Percentiles rank a stretch among this genome's conserved stretches.
Evolutionary conservation across 2,329 filamentous ascomycete genomes (phyloP).

Genomic region (Talaromyces funiculosus): DNA sequence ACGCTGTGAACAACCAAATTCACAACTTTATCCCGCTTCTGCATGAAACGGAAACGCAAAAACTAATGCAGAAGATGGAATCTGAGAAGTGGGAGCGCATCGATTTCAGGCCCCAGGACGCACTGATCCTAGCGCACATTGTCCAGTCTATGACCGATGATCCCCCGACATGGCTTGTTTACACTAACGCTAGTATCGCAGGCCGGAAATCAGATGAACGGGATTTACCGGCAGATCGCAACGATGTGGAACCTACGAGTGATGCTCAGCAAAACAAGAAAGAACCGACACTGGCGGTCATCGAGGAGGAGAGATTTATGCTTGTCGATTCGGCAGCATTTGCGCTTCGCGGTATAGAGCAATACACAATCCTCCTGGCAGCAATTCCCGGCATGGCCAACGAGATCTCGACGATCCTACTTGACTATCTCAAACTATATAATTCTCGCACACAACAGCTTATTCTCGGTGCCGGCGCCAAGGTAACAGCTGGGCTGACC

Average conservation of each 20-base stretch:
- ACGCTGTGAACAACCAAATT: conserved; percentile 57
- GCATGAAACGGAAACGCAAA: conserved; percentile 52
- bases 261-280: conserved; percentile 7
- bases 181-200: conserved; percentile 21
- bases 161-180: conserved; percentile 50
- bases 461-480: conserved; percentile 90
- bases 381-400: conserved; percentile 83
- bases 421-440: conserved; percentile 86
- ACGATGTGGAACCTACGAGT: not conserved
- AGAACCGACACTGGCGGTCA: not conserved
- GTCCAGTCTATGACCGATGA: conserved; percentile 55
- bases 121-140: conserved; percentile 46
- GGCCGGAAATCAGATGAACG: conserved; percentile 49
- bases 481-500: conserved; percentile 77
- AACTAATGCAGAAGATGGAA: conserved; percentile 54
- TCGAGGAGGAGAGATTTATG: conserved; percentile 80
- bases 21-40: conserved; percentile 56
- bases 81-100: conserved; percentile 59
- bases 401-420: conserved; percentile 70
- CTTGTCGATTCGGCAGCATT: conserved; percentile 76
- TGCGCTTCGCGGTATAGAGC: conserved; percentile 72
- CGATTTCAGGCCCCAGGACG: conserved; percentile 52
- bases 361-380: conserved; percentile 76
- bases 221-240: conserved; percentile 51
- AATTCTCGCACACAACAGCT: conserved; percentile 92